Base-by-base conservation (phyloP, 345 rosid species). In the Camelina neglecta region DNA sequence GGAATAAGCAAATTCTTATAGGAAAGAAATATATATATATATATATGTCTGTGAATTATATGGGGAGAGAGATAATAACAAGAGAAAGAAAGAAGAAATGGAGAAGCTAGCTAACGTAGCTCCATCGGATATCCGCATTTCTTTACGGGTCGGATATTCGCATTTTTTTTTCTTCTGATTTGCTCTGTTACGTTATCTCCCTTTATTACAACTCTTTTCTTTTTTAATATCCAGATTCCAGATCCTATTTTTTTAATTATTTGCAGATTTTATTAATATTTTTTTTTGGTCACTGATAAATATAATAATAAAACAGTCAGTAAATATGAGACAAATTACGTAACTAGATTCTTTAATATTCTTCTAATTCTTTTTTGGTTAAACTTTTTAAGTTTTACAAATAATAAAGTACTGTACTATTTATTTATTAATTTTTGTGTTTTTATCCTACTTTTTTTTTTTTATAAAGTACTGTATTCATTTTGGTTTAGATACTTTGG, bases 141-240 rank as follows among this genome's bases (percentile, higher is more conserved):
- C 58, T 67, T 39, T 51, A 68, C 74, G 51, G 75, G 71, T 76
- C 75, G 80, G 80, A 76, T 76, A 76, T 76, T 76, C 80, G 71
- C 80, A 69, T 76, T 76, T 67, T 29, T 29, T 29, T 31, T 15
- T 20, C 31, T 31, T 15, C 31, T 41, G 12, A 16, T 45, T 65
- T 35, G 39, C 71, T 69, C 11, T 36, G 31, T 42, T 62, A 76
- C 70, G 75, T 45, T 54, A 50, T 60, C 59, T 50, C 59, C 39
- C 6, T 31, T 8, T 31, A 20, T 55, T 56, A 42, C 31, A 15
- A 60, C 41, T 60, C 48, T 6, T 35, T 59, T 10, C 5, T 24
- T 51, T 59, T 59, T 33, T 16, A 7, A n/a, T 7, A n/a, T 35
- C 23, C 24, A 16, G 15, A 9, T 59, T 29, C 31, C 31, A 4